phyloP scores from a whole-genome alignment of 371 early-diverging fungal species.

The Mucor plumbeus region DNA sequence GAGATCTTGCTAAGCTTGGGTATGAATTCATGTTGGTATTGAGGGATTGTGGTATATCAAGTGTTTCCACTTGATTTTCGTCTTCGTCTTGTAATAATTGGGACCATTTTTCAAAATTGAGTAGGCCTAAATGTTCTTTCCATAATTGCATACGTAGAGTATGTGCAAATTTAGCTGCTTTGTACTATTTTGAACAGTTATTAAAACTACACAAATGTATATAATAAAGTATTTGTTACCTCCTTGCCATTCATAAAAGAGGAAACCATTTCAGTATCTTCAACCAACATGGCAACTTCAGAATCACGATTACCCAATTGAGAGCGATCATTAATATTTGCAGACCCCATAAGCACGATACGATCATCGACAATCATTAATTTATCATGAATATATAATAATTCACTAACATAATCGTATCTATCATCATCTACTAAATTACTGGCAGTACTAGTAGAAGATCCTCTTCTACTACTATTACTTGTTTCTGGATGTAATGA shows the following conservation, averaged over 20 bases:
- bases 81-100: constrained; percentile 17
- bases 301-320: constrained; percentile 90
- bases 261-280: constrained; percentile 73
- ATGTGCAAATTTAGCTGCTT: constrained; percentile 78
- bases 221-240: constrained; percentile 30
- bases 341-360: constrained; percentile 82
- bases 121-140: constrained; percentile 84
- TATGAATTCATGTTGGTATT: constrained; percentile 32
- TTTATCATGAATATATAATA: constrained; percentile 92
- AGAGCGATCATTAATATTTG: constrained; percentile 69
- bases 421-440: constrained; percentile 34
- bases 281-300: constrained; percentile 87
- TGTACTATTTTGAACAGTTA: constrained; percentile 43
- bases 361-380: constrained; percentile 91
- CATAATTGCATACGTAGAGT: constrained; percentile 80
- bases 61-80: constrained; percentile 5
- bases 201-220: background rate
- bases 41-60: constrained; percentile 16
- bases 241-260: constrained; percentile 76
- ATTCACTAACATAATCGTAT: constrained; percentile 74
- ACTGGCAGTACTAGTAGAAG: constrained; percentile 13
- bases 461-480: constrained; percentile 19
- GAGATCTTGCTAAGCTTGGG: constrained; percentile 35
- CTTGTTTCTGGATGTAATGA: background rate
- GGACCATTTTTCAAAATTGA: constrained; percentile 54